Conservation (phyloP, 2,329 filamentous ascomycete species). For the Talaromyces sp. region DNA sequence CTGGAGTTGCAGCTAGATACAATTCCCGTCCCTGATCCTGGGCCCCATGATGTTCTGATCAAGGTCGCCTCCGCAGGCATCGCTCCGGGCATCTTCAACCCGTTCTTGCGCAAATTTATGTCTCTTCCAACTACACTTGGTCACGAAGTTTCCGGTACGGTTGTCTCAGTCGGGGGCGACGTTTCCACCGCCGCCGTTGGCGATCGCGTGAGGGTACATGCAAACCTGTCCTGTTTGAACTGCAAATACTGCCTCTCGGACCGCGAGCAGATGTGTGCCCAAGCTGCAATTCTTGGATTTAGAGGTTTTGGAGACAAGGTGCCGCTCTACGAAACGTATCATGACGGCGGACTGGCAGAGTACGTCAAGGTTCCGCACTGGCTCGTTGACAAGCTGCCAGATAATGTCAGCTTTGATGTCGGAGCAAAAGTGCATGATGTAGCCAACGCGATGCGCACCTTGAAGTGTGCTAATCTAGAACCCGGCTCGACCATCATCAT, state of each 20-base stretch:
- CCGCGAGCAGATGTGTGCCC: background rate
- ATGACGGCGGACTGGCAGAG: background rate
- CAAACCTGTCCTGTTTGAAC: background rate
- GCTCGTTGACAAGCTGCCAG: background rate
- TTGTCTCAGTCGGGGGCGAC: background rate
- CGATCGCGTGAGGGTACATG: background rate
- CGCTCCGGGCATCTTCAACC: background rate
- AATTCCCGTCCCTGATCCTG: background rate
- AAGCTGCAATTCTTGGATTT: background rate
- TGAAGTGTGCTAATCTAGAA: background rate
- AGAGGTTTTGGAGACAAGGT: background rate
- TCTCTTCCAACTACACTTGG: background rate
- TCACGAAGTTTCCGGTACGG: background rate
- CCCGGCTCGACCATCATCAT: background rate
- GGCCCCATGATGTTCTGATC: background rate
- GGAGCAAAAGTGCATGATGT: background rate
- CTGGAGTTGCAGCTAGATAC: background rate
- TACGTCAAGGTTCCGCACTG: background rate
- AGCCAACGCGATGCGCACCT: background rate
- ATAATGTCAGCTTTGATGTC: background rate
- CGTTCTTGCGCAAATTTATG: background rate
- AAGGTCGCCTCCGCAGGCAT: background rate
- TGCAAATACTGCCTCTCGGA: background rate
- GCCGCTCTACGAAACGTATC: background rate
- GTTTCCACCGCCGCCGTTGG: background rate